Base-by-base conservation (phyloP, 441 rosid species). In the Dalechampia spathulata region DNA sequence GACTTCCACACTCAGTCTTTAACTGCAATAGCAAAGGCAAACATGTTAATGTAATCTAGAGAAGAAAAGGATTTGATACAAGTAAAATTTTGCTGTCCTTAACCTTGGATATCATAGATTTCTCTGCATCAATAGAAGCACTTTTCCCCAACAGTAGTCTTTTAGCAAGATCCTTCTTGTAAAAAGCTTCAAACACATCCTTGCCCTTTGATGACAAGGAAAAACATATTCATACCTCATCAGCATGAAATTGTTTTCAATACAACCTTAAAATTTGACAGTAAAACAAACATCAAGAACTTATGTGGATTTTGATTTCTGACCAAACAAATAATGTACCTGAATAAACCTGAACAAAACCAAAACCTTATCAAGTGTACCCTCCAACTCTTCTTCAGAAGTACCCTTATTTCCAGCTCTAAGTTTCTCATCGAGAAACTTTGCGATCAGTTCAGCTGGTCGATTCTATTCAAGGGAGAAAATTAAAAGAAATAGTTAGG, bases 351-450 rank as follows among this genome's bases (percentile, higher is more conserved):
- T 82, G 79, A 93, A 93, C 52, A 93, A 76, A 58, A 93, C 96
- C 80, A 93, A 78, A 57, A 90, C 97, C 81, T 83, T 90, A 66
- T 93, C 99, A 63, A 93, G 97, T 30, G 83, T 90, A 43, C 83
- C 81, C 94, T 93, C 99, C 80, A 93, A 76, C 75, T 93, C 99
- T 82, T 93, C 99, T 81, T 93, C 97, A 28, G 99, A 90, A 55
- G 95, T 90, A 72, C 95, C 97, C 82, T 93, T 93, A 66, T 93
- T 93, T 52, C 99, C 99, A 76, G 99, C 95, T 68, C 97, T 97
- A 65, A 93, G 93, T 72, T 93, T 93, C 70, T 90, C 99, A 63
- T 93, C 99, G 85, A 90, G 75, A 80, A 90, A 93, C 74, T 93
- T 93, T 9, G 99, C 97, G 39, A 93, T 93, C 63, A 93, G 77